Percentiles rank a stretch among this genome's conserved stretches.
Evolutionary conservation across 108 stramenopile genomes (phyloP).

Genomic region (Hondaea fermentalgiana): DNA sequence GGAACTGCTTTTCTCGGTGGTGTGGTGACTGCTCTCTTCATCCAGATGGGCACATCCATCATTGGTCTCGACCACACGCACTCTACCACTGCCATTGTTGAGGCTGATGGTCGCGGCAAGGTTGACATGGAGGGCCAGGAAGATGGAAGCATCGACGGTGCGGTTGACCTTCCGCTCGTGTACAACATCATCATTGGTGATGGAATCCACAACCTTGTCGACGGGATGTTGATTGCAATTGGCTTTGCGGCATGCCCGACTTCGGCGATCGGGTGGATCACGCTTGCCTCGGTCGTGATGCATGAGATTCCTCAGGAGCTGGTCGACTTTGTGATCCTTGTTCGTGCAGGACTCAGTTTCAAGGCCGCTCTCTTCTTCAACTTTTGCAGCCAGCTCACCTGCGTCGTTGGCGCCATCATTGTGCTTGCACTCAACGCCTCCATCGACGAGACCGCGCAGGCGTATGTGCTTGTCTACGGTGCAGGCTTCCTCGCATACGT

Average conservation of each 20-base stretch:
- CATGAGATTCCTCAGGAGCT: conserved; percentile 12
- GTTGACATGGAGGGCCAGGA: background rate
- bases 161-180: background rate
- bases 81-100: background rate
- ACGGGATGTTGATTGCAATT: background rate
- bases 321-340: background rate
- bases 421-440: background rate
- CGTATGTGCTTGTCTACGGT: background rate
- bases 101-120: background rate
- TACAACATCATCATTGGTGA: conserved; percentile 3
- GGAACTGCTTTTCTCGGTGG: background rate
- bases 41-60: background rate
- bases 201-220: conserved; percentile 1
- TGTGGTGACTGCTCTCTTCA: background rate
- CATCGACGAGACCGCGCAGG: background rate
- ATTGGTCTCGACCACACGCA: background rate
- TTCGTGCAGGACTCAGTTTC: background rate
- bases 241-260: background rate
- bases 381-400: background rate
- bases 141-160: background rate
- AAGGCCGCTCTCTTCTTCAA: background rate
- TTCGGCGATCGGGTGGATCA: background rate
- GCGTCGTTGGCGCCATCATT: background rate
- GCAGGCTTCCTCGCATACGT: background rate
- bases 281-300: background rate